Conservation (phyloP, 768 basidiomycete species). For the Pisolithus sp. region DNA sequence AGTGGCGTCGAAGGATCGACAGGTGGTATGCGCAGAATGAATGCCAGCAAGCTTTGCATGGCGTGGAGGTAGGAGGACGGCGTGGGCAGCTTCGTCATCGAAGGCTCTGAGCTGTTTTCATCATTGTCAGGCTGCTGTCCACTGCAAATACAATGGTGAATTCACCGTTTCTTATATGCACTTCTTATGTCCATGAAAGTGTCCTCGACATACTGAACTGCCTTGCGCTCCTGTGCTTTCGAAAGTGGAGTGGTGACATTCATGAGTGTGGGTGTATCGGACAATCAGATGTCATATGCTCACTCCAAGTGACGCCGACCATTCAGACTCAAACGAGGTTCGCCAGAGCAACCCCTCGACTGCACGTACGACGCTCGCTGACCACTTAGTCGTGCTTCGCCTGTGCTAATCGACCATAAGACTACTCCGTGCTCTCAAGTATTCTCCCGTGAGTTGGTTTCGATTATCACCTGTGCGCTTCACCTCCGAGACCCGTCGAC, state of each 20-base stretch:
- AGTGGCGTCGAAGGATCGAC: conserved; percentile 63
- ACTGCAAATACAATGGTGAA: conserved; percentile 1
- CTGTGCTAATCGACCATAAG: too few species aligned
- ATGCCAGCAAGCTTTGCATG: conserved; percentile 46
- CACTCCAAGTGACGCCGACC: too few species aligned
- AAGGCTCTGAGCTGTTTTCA: conserved; percentile 20
- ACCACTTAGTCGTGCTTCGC: too few species aligned
- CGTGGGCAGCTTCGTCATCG: conserved; percentile 48
- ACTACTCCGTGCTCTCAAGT: too few species aligned
- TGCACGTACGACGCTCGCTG: too few species aligned
- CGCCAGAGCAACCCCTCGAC: too few species aligned
- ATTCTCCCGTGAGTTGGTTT: too few species aligned
- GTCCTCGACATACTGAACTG: conserved; percentile 60
- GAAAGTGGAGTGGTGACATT: conserved; percentile 31
- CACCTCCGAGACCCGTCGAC: too few species aligned
- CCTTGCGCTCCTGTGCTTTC: conserved; percentile 53
- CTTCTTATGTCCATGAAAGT: conserved; percentile 59
- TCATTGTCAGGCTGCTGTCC: background rate
- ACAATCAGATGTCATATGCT: too few species aligned
- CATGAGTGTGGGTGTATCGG: too few species aligned
- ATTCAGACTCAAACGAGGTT: too few species aligned
- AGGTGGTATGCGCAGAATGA: conserved; percentile 72
- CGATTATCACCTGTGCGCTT: too few species aligned
- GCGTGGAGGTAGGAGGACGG: conserved; percentile 55
- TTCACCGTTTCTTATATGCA: conserved; percentile 71